These are phyloP conservation scores for Tolypocladium guangdongense DNA, from an alignment of 2,329 filamentous ascomycete genomes.

Conservation along the genomic window DNA sequence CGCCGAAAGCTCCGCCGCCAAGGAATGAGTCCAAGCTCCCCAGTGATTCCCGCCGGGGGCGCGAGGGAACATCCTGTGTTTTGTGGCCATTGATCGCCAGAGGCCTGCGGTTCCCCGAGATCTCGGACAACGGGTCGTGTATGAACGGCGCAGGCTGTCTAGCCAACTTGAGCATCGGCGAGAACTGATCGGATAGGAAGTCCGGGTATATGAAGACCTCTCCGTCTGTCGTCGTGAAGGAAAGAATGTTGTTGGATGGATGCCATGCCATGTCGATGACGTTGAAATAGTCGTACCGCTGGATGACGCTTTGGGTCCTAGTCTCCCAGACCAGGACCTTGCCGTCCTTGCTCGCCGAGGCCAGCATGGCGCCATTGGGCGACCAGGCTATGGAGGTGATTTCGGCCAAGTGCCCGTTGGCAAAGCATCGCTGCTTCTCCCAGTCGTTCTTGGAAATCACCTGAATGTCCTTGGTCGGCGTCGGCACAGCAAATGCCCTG, in stretches of 20 bases:
- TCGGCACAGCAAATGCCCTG: constrained; percentile 77
- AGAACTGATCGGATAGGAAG: constrained; percentile 49
- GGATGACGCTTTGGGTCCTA: constrained; percentile 71
- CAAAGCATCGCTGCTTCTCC: constrained; percentile 73
- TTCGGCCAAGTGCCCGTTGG: constrained; percentile 68
- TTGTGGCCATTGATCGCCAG: constrained; percentile 41
- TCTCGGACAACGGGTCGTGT: constrained; percentile 64
- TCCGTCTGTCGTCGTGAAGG: constrained; percentile 86
- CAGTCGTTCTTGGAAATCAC: constrained; percentile 83
- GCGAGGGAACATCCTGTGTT: constrained; percentile 33
- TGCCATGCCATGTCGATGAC: constrained; percentile 88
- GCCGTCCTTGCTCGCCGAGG: constrained; percentile 55
- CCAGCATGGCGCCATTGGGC: constrained; percentile 82
- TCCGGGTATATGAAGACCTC: constrained; percentile 85
- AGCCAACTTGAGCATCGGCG: constrained; percentile 42
- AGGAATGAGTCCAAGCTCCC: constrained; percentile 81
- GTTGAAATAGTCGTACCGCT: constrained; percentile 68
- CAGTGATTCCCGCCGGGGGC: constrained; percentile 49
- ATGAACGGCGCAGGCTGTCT: constrained; percentile 75
- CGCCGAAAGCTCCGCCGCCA: constrained; percentile 39
- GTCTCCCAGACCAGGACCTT: constrained; percentile 80
- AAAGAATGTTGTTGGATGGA: constrained; percentile 74
- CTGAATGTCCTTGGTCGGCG: constrained; percentile 71
- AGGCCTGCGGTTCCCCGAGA: constrained; percentile 52
- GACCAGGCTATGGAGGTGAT: constrained; percentile 89